A percentile compares a stretch with the other conserved stretches of the same genome.
Evolutionary conservation across 768 basidiomycete species (phyloP).

Genomic region (Clitopilus passeckerianus): DNA sequence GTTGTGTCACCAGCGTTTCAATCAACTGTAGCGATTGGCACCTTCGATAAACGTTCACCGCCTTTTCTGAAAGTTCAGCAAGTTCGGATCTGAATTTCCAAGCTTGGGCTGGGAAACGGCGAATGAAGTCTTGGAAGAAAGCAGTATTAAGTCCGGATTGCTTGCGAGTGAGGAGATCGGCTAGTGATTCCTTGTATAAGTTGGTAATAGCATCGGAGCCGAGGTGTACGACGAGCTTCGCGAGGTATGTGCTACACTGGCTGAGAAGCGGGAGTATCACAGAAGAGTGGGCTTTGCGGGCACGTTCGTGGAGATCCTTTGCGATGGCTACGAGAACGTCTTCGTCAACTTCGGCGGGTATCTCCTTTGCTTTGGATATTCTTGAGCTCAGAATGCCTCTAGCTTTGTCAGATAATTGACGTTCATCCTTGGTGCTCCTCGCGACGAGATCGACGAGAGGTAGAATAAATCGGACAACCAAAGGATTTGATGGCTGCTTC

Average conservation of each 20-base stretch:
- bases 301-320: slow-evolving; percentile 64
- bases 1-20: slow-evolving; percentile 53
- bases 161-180: slow-evolving; percentile 79
- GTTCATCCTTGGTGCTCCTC: slow-evolving; percentile 67
- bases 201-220: slow-evolving; percentile 39
- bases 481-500: slow-evolving; percentile 70
- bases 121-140: slow-evolving; percentile 79
- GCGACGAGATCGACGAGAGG: slow-evolving; percentile 77
- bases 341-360: slow-evolving; percentile 43
- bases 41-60: slow-evolving; percentile 75
- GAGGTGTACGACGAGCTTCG: slow-evolving; percentile 43
- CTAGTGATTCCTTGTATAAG: slow-evolving; percentile 62
- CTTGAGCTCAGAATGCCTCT: slow-evolving; percentile 71
- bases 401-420: slow-evolving; percentile 86
- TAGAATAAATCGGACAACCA: slow-evolving; percentile 60
- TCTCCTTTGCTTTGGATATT: slow-evolving; percentile 69
- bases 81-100: slow-evolving; percentile 64
- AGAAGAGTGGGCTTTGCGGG: slow-evolving; percentile 57
- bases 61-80: slow-evolving; percentile 47
- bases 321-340: slow-evolving; percentile 44
- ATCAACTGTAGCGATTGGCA: slow-evolving; percentile 72
- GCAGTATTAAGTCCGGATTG: slow-evolving; percentile 63
- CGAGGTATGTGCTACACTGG: slow-evolving; percentile 66
- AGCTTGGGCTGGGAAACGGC: slow-evolving; percentile 55
- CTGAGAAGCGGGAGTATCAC: slow-evolving; percentile 63